phyloP scores from a whole-genome alignment of 2,329 filamentous ascomycete species.

The Botrytis tulipae region DNA sequence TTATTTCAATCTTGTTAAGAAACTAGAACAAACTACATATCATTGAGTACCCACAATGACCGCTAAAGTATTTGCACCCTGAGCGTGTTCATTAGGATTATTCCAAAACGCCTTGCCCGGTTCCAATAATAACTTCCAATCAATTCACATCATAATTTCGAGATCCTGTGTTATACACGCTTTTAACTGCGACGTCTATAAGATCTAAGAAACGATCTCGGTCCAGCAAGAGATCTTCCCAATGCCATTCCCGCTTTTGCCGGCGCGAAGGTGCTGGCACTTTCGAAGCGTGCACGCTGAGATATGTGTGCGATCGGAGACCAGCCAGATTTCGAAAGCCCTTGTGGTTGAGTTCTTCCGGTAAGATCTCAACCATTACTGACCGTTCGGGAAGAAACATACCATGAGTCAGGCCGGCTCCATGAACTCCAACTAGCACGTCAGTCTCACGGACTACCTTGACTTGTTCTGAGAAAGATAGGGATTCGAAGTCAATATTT shows the following conservation, averaged over 20 bases:
- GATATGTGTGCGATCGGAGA: not conserved
- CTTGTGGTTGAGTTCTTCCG: not conserved
- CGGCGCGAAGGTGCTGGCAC: not conserved
- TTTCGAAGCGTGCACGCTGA: not conserved
- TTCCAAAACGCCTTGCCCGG: no score
- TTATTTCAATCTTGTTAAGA: no score
- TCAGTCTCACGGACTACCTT: not conserved
- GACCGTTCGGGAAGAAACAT: not conserved
- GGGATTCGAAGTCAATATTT: not conserved
- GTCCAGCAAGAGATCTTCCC: not conserved
- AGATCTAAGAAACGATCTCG: not conserved
- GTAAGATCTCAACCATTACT: slow-evolving; percentile 3
- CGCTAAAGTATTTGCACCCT: no score
- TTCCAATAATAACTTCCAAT: no score
- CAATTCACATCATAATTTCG: not conserved
- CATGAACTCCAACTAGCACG: not conserved
- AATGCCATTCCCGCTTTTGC: not conserved
- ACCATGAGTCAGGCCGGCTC: not conserved
- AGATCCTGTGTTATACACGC: not conserved
- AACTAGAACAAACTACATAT: no score
- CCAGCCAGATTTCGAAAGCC: not conserved
- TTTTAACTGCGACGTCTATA: not conserved
- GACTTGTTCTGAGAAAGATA: not conserved
- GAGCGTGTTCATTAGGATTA: no score
- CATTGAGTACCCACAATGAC: no score